Evolutionary conservation across 2,329 filamentous ascomycete genomes (phyloP), one percentile per base, ranked within the genome.

Genomic region (Apiospora kogelbergensis): DNA sequence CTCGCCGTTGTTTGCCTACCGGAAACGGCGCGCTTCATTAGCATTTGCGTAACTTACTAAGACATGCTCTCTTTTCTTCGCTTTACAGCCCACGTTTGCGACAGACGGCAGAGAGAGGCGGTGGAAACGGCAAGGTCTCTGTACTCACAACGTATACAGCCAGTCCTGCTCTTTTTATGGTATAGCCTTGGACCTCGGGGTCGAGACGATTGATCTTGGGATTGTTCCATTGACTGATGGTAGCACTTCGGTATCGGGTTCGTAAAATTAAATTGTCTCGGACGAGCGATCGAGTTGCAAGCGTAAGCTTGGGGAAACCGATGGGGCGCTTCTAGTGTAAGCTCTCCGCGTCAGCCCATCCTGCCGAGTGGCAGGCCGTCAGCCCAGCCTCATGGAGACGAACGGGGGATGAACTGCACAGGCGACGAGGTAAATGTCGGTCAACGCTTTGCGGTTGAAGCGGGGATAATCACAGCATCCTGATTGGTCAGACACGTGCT

Each of bases 161-260:
- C 77, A 7, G 72, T 74, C 33, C 77, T 72, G 44, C 75, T 77
- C 65, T 78, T 79, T 40, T 79, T 78, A 68, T 79, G 77, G 69
- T 79, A 79, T 37, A 79, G 72, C 24, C 77, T 75, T 17, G 77
- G 77, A 53, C 76, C 77, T 57, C 76, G 76, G 33, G 74, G 70
- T 67, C 74, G 74, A 17, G 42, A 44, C 10, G 17, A 37, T 37
- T 67, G 46, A 24, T 60, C 53, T 37, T n/a, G 26, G 9, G 30
- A 6, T 22, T 60, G 30, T 6, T 60, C 53, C 53, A 60, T 60
- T 11, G 53, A 37, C 46, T 53, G 26, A 5, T 10, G 48, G 48
- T 26, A 6, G 26, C 45, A 48, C 45, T 60, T 60, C 53, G 53
- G 63, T 45, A 15, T 65, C 63, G 24, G 63, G 30, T 45, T 65